Percentiles rank a stretch among this genome's conserved stretches.
These are phyloP conservation scores for Alopecurus myosuroides DNA, from an alignment of 176 grass and related monocot species.

Conservation along the genomic window DNA sequence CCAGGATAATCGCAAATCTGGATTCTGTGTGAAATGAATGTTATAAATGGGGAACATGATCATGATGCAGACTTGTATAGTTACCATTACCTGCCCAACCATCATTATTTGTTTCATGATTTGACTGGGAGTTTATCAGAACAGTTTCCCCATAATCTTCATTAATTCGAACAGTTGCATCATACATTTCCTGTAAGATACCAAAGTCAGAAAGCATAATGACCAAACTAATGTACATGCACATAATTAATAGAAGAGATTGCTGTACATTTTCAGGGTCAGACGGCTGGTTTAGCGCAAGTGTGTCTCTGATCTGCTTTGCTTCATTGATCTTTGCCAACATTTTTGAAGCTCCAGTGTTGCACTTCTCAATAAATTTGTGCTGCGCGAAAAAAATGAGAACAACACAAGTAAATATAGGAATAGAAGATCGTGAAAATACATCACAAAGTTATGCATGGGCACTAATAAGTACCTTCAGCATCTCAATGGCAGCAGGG, in stretches of 20 bases:
- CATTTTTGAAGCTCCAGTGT: constrained; percentile 92
- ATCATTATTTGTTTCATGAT: constrained; percentile 40
- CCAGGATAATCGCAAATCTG: constrained; percentile 1
- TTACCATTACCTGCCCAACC: constrained; percentile 41
- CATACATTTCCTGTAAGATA: constrained; percentile 45
- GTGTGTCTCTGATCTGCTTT: constrained; percentile 67
- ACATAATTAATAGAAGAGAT: constrained; percentile 1
- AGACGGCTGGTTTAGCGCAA: constrained; percentile 50
- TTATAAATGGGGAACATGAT: neutral
- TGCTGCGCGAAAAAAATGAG: constrained; percentile 45
- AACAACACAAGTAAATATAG: constrained; percentile 15
- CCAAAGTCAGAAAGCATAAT: constrained; percentile 22
- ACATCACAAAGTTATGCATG: neutral
- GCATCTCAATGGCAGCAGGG: constrained; percentile 85
- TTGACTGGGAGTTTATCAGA: constrained; percentile 44
- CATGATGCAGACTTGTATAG: neutral
- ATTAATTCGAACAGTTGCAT: constrained; percentile 51
- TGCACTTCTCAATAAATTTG: constrained; percentile 98
- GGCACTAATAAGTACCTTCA: constrained; percentile 64
- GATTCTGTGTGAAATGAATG: neutral
- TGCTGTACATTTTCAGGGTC: constrained; percentile 51
- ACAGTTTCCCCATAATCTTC: constrained; percentile 62
- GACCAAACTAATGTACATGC: constrained; percentile 28
- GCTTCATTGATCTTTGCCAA: constrained; percentile 87
- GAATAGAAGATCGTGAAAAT: constrained; percentile 25